Percentiles rank a stretch among this genome's conserved stretches.
These are phyloP conservation scores for Colletotrichum lentis DNA, from an alignment of 2,329 filamentous ascomycete species.

Conservation along the genomic window DNA sequence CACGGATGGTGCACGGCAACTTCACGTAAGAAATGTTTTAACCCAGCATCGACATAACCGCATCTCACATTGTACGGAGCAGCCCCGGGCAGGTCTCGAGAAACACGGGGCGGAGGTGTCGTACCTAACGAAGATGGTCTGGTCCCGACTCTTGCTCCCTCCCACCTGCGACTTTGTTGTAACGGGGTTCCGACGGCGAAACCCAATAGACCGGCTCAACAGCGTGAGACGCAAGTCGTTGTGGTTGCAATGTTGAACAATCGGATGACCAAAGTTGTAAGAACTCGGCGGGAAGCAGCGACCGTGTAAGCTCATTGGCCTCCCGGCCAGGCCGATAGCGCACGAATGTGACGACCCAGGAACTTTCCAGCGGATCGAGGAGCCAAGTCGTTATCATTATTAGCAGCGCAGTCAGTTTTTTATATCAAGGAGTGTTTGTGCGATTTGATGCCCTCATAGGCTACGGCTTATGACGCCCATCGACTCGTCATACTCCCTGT, in stretches of 20 bases:
- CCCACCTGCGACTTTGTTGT: neutral
- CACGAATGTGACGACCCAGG: neutral
- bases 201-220: neutral
- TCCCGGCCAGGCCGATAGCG: conserved; percentile 3
- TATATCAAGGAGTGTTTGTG: conserved; percentile 2
- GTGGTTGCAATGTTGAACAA: neutral
- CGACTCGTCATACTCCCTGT: neutral
- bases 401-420: neutral
- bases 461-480: neutral
- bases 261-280: neutral
- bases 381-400: neutral
- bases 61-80: neutral
- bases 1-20: neutral
- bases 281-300: neutral
- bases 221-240: neutral
- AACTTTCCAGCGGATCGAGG: neutral
- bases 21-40: neutral
- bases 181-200: neutral
- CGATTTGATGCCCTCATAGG: neutral
- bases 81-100: neutral
- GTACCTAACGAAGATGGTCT: neutral
- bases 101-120: neutral
- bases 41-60: neutral
- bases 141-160: neutral
- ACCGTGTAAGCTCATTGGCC: conserved; percentile 16